Percentiles rank a stretch among this genome's conserved stretches.
Evolutionary conservation across 257 asterid genomes (phyloP).

Genomic region (Solanum ossicruentum): DNA sequence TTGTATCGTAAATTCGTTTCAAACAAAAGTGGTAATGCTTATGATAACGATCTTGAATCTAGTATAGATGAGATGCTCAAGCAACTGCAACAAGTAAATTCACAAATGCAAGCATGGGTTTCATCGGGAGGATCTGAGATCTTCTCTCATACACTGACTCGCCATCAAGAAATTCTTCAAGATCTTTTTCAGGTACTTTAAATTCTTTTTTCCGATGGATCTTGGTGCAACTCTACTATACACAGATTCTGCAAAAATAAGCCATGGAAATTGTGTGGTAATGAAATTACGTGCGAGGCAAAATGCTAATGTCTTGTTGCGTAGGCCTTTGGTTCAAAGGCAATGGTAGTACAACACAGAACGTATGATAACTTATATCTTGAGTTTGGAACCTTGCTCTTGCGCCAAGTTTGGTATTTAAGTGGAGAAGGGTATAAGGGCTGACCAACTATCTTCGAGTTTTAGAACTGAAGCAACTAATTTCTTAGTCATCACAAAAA

Average conservation of each 20-base stretch:
- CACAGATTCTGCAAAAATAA: not conserved
- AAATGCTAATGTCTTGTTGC: not conserved
- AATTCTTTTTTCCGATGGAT: not conserved
- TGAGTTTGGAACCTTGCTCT: not conserved
- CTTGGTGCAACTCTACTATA: not conserved
- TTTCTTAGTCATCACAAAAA: not conserved
- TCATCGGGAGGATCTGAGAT: slow-evolving; percentile 96
- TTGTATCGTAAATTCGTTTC: slow-evolving; percentile 68
- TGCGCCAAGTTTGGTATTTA: not conserved
- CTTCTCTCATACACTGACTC: slow-evolving; percentile 87
- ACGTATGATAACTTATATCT: not conserved
- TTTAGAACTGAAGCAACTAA: not conserved
- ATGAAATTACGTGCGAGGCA: not conserved
- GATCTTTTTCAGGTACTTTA: slow-evolving; percentile 74
- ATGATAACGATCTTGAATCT: slow-evolving; percentile 60
- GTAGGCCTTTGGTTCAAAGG: not conserved
- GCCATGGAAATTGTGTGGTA: not conserved
- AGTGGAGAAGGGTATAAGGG: not conserved
- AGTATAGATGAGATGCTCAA: slow-evolving; percentile 73
- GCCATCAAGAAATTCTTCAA: slow-evolving; percentile 94
- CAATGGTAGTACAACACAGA: not conserved
- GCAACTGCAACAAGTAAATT: slow-evolving; percentile 78
- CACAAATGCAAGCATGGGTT: slow-evolving; percentile 97
- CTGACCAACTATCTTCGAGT: not conserved
- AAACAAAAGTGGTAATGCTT: slow-evolving; percentile 40